Evolutionary conservation across 129 eudicot species (phyloP), one percentile per base, ranked within the genome.

Genomic region (Flaveria brownii): DNA sequence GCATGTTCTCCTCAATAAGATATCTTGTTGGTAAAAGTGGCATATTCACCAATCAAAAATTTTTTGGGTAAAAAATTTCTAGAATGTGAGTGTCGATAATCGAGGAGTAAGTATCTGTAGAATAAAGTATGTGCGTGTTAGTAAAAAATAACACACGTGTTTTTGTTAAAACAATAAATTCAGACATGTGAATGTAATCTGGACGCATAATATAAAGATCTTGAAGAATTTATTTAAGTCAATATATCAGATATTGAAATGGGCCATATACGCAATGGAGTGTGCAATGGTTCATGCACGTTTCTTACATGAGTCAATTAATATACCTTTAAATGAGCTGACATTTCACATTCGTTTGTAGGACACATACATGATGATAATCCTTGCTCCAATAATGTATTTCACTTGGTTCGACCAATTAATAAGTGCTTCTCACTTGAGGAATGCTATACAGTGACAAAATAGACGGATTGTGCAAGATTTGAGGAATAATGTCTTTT

Each of bases 221-320:
- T 16, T 8, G 54, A 55, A 72, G 28, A 72, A 72, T 10, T 46
- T 70, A 46, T 71, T 51, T 13, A n/a, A 10, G 60, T 52, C 30
- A 36, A 16, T 9, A 18, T 68, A 3, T 18, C 2, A 20, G 30
- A 68, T 65, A 3, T n/a, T 42, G 41, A 39, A 61, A 63, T 17
- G 64, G 79, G 59, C 72, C 72, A 28, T 75, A 12, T 39, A 47
- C 11, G 61, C 18, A n/a, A 25, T 1, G 49, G 11, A 13, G 39
- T 18, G 63, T 64, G 46, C 23, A 28, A 28, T 28, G 2, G 33
- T 77, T 25, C 68, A 55, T 11, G 26, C 66, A 78, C 82, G 45
- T 78, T 70, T 70, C 26, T 30, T 70, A 61, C 26, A 78, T 61
- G 42, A 41, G 60, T 70, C 65, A 78, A 78, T 46, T 64, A n/a